Evolutionary conservation across 139 green algal genomes (phyloP).

Genomic region (Micractinium sp.): DNA sequence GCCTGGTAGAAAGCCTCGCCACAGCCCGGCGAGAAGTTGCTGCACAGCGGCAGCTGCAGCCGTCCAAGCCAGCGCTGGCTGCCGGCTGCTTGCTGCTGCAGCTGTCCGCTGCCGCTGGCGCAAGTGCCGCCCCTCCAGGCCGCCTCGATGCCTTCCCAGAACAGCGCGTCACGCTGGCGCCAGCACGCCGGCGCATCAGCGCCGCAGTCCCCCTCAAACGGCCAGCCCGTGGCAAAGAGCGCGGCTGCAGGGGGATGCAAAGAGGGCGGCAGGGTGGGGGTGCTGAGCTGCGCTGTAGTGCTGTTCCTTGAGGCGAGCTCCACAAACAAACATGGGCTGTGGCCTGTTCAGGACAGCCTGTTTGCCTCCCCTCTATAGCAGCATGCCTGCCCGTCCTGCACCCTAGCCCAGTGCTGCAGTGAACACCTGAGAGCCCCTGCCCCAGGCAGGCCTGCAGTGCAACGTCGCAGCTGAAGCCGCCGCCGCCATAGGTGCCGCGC

Average conservation of each 20-base stretch:
- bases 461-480: slow-evolving; percentile 47
- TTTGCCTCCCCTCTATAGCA: too few relatives aligned
- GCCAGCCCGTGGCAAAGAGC: slow-evolving; percentile 47
- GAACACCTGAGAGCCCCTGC: slow-evolving; percentile 9
- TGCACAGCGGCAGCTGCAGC: slow-evolving; percentile 30
- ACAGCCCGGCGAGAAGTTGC: slow-evolving; percentile 29
- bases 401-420: background rate
- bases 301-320: too few relatives aligned
- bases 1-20: slow-evolving; percentile 12
- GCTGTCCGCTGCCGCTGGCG: background rate
- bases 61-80: background rate
- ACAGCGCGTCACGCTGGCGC: slow-evolving; percentile 32
- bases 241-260: background rate
- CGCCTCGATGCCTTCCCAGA: slow-evolving; percentile 32
- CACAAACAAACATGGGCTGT: too few relatives aligned
- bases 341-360: too few relatives aligned
- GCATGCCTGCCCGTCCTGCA: too few relatives aligned
- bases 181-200: background rate
- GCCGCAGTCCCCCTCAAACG: slow-evolving; percentile 35
- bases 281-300: background rate
- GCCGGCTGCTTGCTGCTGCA: background rate
- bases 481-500: slow-evolving; percentile 70
- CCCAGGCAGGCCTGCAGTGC: slow-evolving; percentile 34
- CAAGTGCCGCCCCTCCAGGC: background rate
- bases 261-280: too few relatives aligned